A percentile compares a stretch with the other conserved stretches of the same genome.
These are phyloP conservation scores for Alternaria viburni DNA, from an alignment of 2,329 filamentous ascomycete species.

Conservation along the genomic window DNA sequence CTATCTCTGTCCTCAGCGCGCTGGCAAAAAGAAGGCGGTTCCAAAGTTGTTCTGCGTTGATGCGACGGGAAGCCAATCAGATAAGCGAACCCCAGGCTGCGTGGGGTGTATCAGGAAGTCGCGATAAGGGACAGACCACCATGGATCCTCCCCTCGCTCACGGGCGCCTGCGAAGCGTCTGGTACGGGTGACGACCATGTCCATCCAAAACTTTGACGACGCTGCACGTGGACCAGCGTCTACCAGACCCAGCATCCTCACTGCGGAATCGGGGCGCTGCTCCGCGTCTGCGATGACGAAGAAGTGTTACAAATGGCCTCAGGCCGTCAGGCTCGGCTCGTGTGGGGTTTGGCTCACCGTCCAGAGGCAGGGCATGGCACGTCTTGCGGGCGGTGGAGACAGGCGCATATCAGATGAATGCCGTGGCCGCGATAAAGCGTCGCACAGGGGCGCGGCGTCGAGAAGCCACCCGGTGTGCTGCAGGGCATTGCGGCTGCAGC, in stretches of 20 bases:
- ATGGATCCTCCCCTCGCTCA: not conserved
- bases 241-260: constrained; percentile 3
- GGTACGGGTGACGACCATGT: not conserved
- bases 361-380: not conserved
- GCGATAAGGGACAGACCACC: constrained; percentile 28
- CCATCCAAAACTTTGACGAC: not conserved
- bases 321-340: constrained; percentile 9
- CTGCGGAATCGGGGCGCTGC: not conserved
- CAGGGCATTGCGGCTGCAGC: constrained; percentile 26
- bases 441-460: not conserved
- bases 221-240: not conserved
- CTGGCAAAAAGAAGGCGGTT: constrained; percentile 1
- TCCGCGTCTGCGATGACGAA: constrained; percentile 21
- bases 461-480: constrained; percentile 6
- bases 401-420: not conserved
- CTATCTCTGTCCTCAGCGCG: constrained; percentile 1
- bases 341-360: constrained; percentile 23
- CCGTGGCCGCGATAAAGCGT: constrained; percentile 11
- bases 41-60: constrained; percentile 14
- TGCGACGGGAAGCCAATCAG: constrained; percentile 24
- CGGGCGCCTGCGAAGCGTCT: not conserved
- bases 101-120: constrained; percentile 30
- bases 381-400: not conserved
- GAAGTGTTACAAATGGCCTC: constrained; percentile 23
- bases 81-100: constrained; percentile 8